A percentile compares a stretch with the other conserved stretches of the same genome.
phyloP scores from a whole-genome alignment of 257 asterid genomes.

The Rhazya stricta region DNA sequence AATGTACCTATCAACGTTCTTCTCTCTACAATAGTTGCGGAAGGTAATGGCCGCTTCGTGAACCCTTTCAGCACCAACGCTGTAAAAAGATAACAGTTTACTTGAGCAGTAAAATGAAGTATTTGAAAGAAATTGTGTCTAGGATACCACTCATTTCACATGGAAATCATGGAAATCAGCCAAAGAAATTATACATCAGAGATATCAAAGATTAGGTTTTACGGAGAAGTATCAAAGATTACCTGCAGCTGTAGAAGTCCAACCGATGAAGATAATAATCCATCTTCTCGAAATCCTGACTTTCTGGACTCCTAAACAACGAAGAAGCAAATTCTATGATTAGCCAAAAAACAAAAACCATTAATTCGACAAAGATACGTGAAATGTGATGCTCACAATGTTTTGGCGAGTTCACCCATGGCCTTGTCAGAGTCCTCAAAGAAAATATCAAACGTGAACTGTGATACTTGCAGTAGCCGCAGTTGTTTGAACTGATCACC shows the following conservation, averaged over 20 bases:
- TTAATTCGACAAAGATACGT: background rate
- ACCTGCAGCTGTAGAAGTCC: constrained; percentile 41
- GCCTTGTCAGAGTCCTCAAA: too few species aligned
- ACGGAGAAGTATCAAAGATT: background rate
- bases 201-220: background rate
- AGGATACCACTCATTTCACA: too few species aligned
- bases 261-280: constrained; percentile 37
- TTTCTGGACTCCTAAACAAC: constrained; percentile 21
- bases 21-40: constrained; percentile 61
- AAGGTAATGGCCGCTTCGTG: constrained; percentile 35
- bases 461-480: too few species aligned
- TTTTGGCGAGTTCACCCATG: constrained; percentile 29
- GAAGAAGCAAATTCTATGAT: background rate
- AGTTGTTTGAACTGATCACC: too few species aligned
- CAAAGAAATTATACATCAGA: background rate
- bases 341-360: background rate
- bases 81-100: constrained; percentile 1
- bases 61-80: constrained; percentile 38
- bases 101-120: background rate
- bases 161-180: background rate
- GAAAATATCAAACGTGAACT: too few species aligned
- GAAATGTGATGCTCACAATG: constrained; percentile 19
- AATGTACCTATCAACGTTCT: constrained; percentile 65
- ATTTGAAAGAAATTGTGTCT: too few species aligned
- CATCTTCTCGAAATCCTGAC: constrained; percentile 28